Evolutionary conservation across 495 filamentous ascomycete genomes (phyloP).

Genomic region (Trichoderma asperelloides): DNA sequence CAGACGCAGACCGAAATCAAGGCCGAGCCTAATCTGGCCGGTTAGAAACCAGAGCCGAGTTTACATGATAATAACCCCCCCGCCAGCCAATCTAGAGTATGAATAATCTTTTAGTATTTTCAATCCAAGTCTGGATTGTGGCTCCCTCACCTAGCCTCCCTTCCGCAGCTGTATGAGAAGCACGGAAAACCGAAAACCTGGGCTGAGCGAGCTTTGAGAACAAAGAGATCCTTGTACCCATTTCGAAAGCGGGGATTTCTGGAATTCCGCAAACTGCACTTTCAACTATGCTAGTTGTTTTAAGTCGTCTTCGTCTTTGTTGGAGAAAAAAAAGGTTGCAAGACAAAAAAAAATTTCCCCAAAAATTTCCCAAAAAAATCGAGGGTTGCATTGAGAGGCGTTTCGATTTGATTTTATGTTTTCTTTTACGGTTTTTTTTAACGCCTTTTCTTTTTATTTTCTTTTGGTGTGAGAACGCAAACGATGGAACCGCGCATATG

Average conservation of each 20-base stretch:
- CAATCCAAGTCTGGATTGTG: not conserved
- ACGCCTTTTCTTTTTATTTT: conserved; percentile 13
- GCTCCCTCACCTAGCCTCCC: too few species aligned
- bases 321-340: conserved; percentile 16
- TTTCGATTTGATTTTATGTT: conserved; percentile 13
- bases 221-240: too few species aligned
- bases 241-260: too few species aligned
- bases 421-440: conserved; percentile 13
- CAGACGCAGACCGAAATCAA: conserved; percentile 46
- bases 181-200: too few species aligned
- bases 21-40: conserved; percentile 32
- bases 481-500: not conserved
- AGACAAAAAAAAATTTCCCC: conserved; percentile 5
- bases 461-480: conserved; percentile 4
- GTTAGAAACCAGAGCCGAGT: not conserved
- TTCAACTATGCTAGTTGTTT: not conserved
- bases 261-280: too few species aligned
- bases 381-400: conserved; percentile 13
- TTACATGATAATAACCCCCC: not conserved
- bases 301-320: not conserved
- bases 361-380: too few species aligned
- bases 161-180: too few species aligned
- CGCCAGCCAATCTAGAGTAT: not conserved
- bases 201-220: too few species aligned
- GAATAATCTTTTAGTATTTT: not conserved